A percentile compares a stretch with the other conserved stretches of the same genome.
These are phyloP conservation scores for Penicillium janthinellum DNA, from an alignment of 2,329 filamentous ascomycete genomes.

Conservation along the genomic window DNA sequence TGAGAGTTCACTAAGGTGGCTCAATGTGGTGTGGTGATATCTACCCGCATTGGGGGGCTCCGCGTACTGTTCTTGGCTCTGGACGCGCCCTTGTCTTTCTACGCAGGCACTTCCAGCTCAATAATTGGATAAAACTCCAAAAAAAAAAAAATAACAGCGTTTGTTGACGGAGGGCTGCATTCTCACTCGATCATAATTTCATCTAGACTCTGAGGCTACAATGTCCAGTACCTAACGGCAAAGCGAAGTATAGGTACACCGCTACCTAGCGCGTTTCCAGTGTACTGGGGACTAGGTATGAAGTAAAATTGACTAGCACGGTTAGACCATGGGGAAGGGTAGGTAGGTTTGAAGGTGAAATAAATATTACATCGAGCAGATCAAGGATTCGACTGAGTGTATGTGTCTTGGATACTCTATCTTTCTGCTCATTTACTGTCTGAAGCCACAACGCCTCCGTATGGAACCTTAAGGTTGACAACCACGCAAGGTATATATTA, in stretches of 20 bases:
- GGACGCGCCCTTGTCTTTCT: not conserved
- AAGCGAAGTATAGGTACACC: not conserved
- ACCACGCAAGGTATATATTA: too few relatives aligned
- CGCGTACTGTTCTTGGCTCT: constrained; percentile 3
- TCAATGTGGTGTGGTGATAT: constrained; percentile 21
- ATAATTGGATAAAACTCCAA: not conserved
- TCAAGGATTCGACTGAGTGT: too few relatives aligned
- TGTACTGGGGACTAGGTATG: not conserved
- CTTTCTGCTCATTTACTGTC: too few relatives aligned
- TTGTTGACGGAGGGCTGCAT: not conserved
- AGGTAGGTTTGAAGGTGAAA: too few relatives aligned
- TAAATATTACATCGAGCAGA: too few relatives aligned
- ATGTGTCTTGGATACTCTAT: too few relatives aligned
- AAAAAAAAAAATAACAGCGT: not conserved
- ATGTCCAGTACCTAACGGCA: not conserved
- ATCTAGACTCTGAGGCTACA: not conserved
- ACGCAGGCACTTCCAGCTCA: not conserved
- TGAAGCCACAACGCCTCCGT: too few relatives aligned
- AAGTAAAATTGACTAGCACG: too few relatives aligned
- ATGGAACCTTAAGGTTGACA: too few relatives aligned
- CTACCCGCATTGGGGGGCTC: constrained; percentile 24
- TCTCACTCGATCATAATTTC: not conserved
- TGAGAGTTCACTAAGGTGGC: not conserved
- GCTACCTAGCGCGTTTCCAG: not conserved
- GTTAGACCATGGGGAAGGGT: too few relatives aligned